Base-by-base conservation (phyloP, 2,329 filamentous ascomycete species). In the Arthrobotrys conoides region DNA sequence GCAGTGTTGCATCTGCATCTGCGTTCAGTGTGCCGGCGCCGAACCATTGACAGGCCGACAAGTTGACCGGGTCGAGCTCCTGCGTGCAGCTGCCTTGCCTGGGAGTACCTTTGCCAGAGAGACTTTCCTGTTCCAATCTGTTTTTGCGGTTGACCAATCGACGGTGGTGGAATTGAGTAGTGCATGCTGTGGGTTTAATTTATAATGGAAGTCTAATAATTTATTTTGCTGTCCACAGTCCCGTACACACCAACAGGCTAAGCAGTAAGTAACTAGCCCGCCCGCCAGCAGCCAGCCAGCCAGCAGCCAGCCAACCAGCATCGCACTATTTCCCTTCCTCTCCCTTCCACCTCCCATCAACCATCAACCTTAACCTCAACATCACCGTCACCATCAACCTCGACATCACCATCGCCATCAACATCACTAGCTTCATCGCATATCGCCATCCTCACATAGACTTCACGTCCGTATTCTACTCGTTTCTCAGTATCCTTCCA, bases 301-400 rank as follows among this genome's bases (percentile, higher is more conserved):
- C 22, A 63, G 57, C 57, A 18, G 41, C 57, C 57, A 61, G 69
- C 69, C 69, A 72, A 72, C 68, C 67, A 67, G 57, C 59, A 41
- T 44, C 57, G 61, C 63, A 65, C 44, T 51, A 57, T 71, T 63
- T 68, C 66, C 44, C 36, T 69, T 63, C 44, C 38, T 72, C 57
- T 36, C 59, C 63, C 64, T 38, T 59, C 24, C 64, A 24, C 44
- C 63, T 2, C 16, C 48, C 14, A 49, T 44, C 66, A 44, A 57
- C 36, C 51, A 48, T 18, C 44, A 46, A 46, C 44, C 44, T 57
- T 33, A 18, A 49, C 69, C 38, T 8, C 53, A 20, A 18, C 53
- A 73, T 75, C 75, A 72, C 63, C 36, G 18, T 38, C 46, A n/a
- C 36, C 69, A 38, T 10, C 53, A 8, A 18, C 53, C 36, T 57